Base-by-base conservation (phyloP, 129 eudicot genomes). In the Daucus carota region DNA sequence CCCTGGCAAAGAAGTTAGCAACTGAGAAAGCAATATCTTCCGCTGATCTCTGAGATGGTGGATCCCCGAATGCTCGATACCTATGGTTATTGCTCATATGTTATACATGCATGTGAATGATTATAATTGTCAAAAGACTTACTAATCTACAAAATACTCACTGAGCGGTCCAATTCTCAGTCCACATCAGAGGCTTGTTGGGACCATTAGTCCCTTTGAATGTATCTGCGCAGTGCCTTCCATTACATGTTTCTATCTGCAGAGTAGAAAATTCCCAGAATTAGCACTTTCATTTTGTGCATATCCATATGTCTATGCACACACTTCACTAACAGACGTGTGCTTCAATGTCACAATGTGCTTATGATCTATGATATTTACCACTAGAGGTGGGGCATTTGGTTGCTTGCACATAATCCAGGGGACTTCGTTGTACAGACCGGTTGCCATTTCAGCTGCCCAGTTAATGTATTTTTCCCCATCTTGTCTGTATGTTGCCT, bases 141-240 rank as follows among this genome's bases (percentile, higher is more conserved):
- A 14, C 11, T n/a, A n/a, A 70, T 41, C 22, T 41, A 24, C 1
- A 28, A 14, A 6, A 66, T 41, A 81, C 98, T 86, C 81, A 93
- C 98, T 90, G 97, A 46, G 97, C 96, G 68, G 97, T 93, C 98
- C 98, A 93, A 45, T 93, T 93, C 78, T 93, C 98, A 50, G 98
- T 90, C 98, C 98, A 93, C 15, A 93, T 77, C 60, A 88, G 50
- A 78, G 98, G 97, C 83, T 93, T 90, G 67, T 83, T 72, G 13
- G 87, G 93, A 34, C 91, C 86, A 72, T 93, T 93, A 62, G 98
- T 96, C 45, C 98, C 98, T 7, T 74, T 50, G 72, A 90, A 93
- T 1, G 98, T 93, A 26, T 93, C 96, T 80, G 87, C 98, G 77
- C 98, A 94, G 46, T 91, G 96, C 60, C 97, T 91, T 81, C 98